Percentiles rank a stretch among this genome's conserved stretches.
Evolutionary conservation across 495 filamentous ascomycete genomes (phyloP).

Genomic region (Xylaria nigripes): DNA sequence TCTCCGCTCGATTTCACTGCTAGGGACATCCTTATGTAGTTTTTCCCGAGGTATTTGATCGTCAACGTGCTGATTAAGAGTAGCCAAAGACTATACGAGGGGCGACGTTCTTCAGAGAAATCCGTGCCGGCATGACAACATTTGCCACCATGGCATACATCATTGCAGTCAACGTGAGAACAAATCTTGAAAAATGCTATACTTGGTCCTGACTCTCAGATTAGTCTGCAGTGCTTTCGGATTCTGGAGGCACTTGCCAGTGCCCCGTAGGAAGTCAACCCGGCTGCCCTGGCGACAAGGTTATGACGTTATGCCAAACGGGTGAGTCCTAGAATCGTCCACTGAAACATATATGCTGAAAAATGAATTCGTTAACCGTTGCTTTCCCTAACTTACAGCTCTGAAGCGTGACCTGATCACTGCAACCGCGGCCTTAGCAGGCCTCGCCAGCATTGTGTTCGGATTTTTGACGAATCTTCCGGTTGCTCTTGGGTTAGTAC

Average conservation of each 20-base stretch:
- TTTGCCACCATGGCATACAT: conserved; percentile 85
- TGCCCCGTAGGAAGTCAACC: conserved; percentile 45
- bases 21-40: background rate
- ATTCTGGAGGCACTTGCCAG: conserved; percentile 61
- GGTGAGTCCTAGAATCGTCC: conserved; percentile 17
- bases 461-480: conserved; percentile 49
- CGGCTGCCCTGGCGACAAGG: conserved; percentile 47
- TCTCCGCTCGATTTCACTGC: background rate
- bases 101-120: conserved; percentile 63
- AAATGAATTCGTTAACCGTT: background rate
- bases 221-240: conserved; percentile 43
- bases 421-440: conserved; percentile 65
- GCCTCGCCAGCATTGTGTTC: conserved; percentile 40
- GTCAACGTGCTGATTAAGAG: conserved; percentile 13
- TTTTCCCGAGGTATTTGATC: background rate
- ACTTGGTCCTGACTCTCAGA: conserved; percentile 30
- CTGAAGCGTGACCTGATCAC: conserved; percentile 70
- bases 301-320: conserved; percentile 46
- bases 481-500: conserved; percentile 46
- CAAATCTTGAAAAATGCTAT: background rate
- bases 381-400: conserved; percentile 32
- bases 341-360: background rate
- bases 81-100: conserved; percentile 52
- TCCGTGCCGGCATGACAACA: conserved; percentile 73
- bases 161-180: conserved; percentile 49